These are phyloP conservation scores for Talaromyces piceae DNA, from an alignment of 2,329 filamentous ascomycete genomes.

Conservation along the genomic window DNA sequence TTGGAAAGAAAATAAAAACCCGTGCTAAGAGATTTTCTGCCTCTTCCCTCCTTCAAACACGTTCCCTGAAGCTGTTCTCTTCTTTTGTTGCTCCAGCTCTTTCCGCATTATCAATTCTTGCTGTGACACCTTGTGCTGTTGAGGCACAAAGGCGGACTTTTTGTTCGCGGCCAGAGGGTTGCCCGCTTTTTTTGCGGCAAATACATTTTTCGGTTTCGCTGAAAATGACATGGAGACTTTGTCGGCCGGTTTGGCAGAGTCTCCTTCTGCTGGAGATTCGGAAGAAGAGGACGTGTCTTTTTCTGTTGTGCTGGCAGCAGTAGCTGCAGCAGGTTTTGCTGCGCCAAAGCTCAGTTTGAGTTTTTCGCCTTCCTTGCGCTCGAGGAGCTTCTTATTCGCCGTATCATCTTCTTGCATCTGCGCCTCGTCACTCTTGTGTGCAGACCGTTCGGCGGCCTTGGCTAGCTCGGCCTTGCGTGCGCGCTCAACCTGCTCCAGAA, in stretches of 20 bases:
- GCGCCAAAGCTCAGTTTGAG: slow-evolving; percentile 62
- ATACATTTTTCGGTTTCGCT: slow-evolving; percentile 8
- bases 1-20: background rate
- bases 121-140: slow-evolving; percentile 78
- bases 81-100: slow-evolving; percentile 55
- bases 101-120: slow-evolving; percentile 84
- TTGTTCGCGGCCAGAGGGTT: slow-evolving; percentile 60
- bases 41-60: slow-evolving; percentile 27
- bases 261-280: background rate
- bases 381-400: slow-evolving; percentile 32
- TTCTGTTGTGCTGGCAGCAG: slow-evolving; percentile 12
- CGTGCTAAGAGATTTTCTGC: slow-evolving; percentile 25
- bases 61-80: background rate
- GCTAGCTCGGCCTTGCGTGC: slow-evolving; percentile 53
- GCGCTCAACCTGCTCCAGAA: slow-evolving; percentile 74
- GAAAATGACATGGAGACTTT: slow-evolving; percentile 5
- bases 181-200: slow-evolving; percentile 49
- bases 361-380: slow-evolving; percentile 65
- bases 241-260: background rate
- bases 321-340: slow-evolving; percentile 17
- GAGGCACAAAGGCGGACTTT: slow-evolving; percentile 52
- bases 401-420: slow-evolving; percentile 41
- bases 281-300: background rate
- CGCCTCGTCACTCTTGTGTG: slow-evolving; percentile 28
- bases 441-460: slow-evolving; percentile 2